A percentile compares a stretch with the other conserved stretches of the same genome.
These are phyloP conservation scores for Caloboletus inedulis DNA, from an alignment of 1,284 basidiomycete species.

Conservation along the genomic window DNA sequence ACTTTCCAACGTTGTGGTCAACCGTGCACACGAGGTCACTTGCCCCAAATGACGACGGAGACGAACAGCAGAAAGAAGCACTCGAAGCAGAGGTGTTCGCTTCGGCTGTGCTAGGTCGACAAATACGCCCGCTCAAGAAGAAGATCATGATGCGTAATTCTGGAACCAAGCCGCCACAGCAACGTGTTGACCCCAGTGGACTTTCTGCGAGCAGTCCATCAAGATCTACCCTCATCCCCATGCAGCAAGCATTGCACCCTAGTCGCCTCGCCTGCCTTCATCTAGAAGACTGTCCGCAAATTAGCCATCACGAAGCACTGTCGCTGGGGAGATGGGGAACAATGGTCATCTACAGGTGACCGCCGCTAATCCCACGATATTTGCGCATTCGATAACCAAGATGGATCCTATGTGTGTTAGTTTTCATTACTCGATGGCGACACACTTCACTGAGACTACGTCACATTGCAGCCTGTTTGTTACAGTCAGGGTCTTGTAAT, in stretches of 20 bases:
- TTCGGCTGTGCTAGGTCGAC: conserved; percentile 33
- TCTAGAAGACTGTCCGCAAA: conserved; percentile 36
- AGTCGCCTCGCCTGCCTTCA: conserved; percentile 40
- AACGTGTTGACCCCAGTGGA: conserved; percentile 11
- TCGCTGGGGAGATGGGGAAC: conserved; percentile 37
- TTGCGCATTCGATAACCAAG: conserved; percentile 5
- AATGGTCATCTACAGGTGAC: conserved; percentile 31
- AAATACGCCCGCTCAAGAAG: conserved; percentile 33
- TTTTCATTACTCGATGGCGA: conserved; percentile 11
- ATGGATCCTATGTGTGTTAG: conserved; percentile 26
- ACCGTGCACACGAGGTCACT: conserved; percentile 41
- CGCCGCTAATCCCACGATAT: neutral
- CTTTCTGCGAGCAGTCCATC: conserved; percentile 22
- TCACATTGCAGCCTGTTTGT: conserved; percentile 19
- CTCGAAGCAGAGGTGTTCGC: conserved; percentile 25
- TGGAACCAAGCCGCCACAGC: conserved; percentile 5
- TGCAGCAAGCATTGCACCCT: conserved; percentile 36
- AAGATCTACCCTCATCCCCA: conserved; percentile 33
- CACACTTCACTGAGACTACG: conserved; percentile 14
- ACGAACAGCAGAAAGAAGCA: conserved; percentile 14
- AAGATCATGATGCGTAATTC: conserved; percentile 25
- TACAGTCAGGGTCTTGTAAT: conserved; percentile 22
- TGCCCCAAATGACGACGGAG: conserved; percentile 11
- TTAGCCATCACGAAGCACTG: conserved; percentile 36
- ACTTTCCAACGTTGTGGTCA: conserved; percentile 34